Conservation (phyloP, 768 basidiomycete genomes). For the Podaxis mareebaensis region DNA sequence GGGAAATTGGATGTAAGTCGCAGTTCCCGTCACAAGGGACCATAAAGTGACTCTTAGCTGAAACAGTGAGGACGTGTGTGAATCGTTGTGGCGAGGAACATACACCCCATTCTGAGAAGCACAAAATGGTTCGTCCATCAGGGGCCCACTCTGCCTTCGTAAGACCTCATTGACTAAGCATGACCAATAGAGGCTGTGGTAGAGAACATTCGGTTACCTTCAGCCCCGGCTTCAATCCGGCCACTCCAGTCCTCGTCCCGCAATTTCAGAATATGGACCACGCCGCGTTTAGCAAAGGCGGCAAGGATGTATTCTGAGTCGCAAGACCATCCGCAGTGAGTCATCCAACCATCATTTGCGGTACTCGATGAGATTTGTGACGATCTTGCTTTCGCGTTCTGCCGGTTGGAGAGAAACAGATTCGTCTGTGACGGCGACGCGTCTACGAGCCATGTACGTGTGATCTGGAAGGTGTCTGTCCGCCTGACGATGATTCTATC, state of each 20-base stretch:
- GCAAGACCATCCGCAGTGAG: constrained; percentile 82
- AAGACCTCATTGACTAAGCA: constrained; percentile 48
- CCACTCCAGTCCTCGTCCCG: constrained; percentile 79
- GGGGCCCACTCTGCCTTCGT: constrained; percentile 90
- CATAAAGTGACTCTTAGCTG: constrained; percentile 87
- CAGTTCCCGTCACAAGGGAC: constrained; percentile 72
- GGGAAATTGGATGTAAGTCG: constrained; percentile 86
- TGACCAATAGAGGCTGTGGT: background rate
- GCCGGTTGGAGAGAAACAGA: constrained; percentile 37
- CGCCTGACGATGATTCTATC: constrained; percentile 83
- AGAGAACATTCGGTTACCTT: constrained; percentile 42
- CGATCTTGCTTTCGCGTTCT: constrained; percentile 32
- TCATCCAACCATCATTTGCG: constrained; percentile 49
- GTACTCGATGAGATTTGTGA: constrained; percentile 24
- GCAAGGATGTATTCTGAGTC: constrained; percentile 88
- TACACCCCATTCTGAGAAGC: constrained; percentile 94
- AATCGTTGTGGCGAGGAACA: constrained; percentile 34
- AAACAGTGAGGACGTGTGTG: constrained; percentile 6
- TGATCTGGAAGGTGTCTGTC: constrained; percentile 81
- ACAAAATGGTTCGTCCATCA: constrained; percentile 78
- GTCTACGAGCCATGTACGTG: constrained; percentile 76
- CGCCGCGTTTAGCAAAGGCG: constrained; percentile 68
- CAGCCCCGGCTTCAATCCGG: constrained; percentile 76
- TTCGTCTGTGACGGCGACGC: constrained; percentile 52
- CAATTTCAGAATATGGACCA: constrained; percentile 78